A percentile compares a stretch with the other conserved stretches of the same genome.
phyloP scores from a whole-genome alignment of 306 rosid species.

The Cucurbita maxima region DNA sequence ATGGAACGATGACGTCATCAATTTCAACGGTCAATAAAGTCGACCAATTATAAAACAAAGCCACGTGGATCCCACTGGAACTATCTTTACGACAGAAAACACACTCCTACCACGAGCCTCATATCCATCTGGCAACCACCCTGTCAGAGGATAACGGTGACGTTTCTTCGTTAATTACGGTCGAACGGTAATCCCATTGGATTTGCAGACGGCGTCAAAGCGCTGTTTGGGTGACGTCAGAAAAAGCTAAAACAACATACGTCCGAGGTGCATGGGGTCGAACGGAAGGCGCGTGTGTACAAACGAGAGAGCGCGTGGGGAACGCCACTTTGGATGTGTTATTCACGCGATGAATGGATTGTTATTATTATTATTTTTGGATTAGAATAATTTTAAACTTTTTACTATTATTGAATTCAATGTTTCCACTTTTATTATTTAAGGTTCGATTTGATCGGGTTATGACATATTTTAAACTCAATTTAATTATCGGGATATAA shows the following conservation, averaged over 20 bases:
- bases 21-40: not conserved
- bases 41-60: not conserved
- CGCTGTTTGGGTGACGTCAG: not conserved
- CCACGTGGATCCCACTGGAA: not conserved
- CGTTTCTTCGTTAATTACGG: not conserved
- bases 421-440: no score
- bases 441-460: no score
- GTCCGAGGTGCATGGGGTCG: not conserved
- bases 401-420: no score
- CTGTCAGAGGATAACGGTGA: not conserved
- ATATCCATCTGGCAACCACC: not conserved
- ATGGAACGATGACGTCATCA: not conserved
- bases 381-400: not conserved
- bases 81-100: not conserved
- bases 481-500: no score
- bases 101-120: not conserved
- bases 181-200: not conserved
- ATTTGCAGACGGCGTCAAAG: not conserved
- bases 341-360: not conserved
- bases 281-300: not conserved
- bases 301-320: not conserved
- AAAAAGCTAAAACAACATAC: no score
- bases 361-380: not conserved
- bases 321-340: not conserved
- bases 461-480: no score